A percentile compares a stretch with the other conserved stretches of the same genome.
phyloP scores from a whole-genome alignment of 306 rosid species.

The Albizia julibrissin region DNA sequence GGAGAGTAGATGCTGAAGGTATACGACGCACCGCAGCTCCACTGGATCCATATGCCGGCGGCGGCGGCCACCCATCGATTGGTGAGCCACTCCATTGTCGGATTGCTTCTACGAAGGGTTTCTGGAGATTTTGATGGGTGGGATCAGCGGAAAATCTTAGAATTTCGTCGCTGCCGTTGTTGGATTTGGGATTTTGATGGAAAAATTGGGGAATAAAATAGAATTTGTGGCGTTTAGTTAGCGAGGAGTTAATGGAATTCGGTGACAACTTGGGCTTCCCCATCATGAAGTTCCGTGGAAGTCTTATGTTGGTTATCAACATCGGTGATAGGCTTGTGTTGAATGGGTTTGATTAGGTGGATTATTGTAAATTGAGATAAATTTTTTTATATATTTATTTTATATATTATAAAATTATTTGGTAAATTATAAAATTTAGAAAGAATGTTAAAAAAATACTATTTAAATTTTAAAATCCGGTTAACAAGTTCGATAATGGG shows the following conservation, averaged over 20 bases:
- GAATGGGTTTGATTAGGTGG: too few species aligned
- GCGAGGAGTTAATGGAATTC: background rate
- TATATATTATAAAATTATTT: too few species aligned
- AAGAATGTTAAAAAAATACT: too few species aligned
- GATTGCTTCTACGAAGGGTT: background rate
- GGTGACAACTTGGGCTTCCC: too few species aligned
- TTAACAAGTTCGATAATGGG: too few species aligned
- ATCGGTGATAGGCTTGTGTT: too few species aligned
- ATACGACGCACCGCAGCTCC: conserved; percentile 81
- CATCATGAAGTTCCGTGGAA: background rate
- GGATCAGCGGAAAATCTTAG: background rate
- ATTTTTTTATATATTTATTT: too few species aligned
- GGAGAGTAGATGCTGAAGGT: conserved; percentile 88
- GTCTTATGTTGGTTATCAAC: too few species aligned
- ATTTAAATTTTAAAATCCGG: too few species aligned
- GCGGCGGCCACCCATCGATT: conserved; percentile 68
- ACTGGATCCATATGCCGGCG: conserved; percentile 80
- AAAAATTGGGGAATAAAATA: background rate
- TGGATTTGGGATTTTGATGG: background rate
- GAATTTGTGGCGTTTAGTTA: background rate
- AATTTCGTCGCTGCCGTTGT: background rate
- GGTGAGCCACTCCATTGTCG: conserved; percentile 43
- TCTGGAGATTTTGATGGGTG: background rate
- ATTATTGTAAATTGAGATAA: too few species aligned
- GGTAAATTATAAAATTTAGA: too few species aligned